Evolutionary conservation across 1,284 basidiomycete genomes (phyloP).

Genomic region (Ceratobasidium sp.): DNA sequence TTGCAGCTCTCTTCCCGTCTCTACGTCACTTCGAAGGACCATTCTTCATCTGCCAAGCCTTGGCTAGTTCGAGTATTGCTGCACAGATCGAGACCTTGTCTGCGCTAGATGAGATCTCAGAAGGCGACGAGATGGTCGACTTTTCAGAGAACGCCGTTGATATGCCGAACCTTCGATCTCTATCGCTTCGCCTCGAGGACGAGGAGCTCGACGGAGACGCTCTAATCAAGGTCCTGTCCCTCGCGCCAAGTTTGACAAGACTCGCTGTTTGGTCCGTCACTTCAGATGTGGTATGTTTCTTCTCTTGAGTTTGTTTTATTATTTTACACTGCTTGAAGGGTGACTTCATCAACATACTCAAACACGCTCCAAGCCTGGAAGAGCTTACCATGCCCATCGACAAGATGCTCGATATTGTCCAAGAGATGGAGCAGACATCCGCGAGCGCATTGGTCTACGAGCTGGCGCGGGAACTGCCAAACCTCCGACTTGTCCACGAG

Average conservation of each 20-base stretch:
- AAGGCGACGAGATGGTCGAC: constrained; percentile 6
- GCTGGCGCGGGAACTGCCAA: not conserved
- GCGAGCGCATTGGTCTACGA: constrained; percentile 6
- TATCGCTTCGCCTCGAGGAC: not conserved
- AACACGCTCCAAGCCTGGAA: not conserved
- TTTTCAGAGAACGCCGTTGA: not conserved
- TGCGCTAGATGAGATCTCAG: not conserved
- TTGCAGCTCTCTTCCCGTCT: constrained; percentile 23
- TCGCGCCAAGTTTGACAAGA: not conserved
- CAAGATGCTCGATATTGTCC: not conserved
- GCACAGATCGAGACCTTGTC: constrained; percentile 18
- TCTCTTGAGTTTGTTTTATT: not conserved
- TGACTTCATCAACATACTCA: not conserved
- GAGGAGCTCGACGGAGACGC: not conserved
- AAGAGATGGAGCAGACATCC: not conserved
- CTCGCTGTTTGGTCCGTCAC: not conserved
- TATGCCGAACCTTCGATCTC: constrained; percentile 9
- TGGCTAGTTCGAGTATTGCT: constrained; percentile 5
- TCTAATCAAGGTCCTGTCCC: not conserved
- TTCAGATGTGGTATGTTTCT: not conserved
- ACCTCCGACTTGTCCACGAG: constrained; percentile 5
- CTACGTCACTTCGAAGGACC: constrained; percentile 32
- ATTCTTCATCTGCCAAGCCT: constrained; percentile 16
- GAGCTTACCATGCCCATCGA: not conserved
- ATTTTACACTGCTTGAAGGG: not conserved